Conservation (phyloP, 2,329 filamentous ascomycete genomes). For the Teratosphaeriaceae sp. region DNA sequence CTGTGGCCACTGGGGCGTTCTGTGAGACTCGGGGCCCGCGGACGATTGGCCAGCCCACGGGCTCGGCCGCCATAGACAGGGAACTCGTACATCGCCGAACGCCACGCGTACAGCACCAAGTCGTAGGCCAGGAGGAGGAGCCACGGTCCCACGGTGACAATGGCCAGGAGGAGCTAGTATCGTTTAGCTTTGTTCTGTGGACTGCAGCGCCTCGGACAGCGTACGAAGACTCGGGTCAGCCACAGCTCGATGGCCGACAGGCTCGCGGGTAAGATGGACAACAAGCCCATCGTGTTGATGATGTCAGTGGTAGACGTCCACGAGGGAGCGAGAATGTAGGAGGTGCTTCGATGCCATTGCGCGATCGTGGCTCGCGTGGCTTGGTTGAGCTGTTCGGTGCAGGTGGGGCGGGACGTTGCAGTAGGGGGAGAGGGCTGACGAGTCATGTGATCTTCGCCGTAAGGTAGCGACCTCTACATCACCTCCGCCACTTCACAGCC, state of each 20-base stretch:
- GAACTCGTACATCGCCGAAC: conserved; percentile 51
- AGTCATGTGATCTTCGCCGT: no score
- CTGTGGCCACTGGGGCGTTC: conserved; percentile 49
- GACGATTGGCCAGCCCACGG: conserved; percentile 51
- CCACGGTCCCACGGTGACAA: conserved; percentile 58
- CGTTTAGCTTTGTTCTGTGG: conserved; percentile 1
- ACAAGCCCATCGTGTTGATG: conserved; percentile 49
- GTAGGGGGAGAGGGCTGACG: no score
- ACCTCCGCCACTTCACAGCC: no score
- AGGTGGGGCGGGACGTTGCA: not conserved
- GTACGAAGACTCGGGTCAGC: conserved; percentile 57
- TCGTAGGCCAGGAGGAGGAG: conserved; percentile 57
- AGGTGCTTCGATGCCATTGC: no score
- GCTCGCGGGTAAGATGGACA: conserved; percentile 56
- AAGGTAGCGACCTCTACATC: no score
- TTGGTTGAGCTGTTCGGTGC: no score
- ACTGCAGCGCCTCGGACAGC: not conserved
- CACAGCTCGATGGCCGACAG: conserved; percentile 55
- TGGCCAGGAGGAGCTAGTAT: conserved; percentile 51
- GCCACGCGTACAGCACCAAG: conserved; percentile 54
- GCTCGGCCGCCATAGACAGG: conserved; percentile 56
- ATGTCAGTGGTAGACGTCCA: not conserved
- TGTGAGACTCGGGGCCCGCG: conserved; percentile 55
- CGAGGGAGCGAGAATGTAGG: not conserved
- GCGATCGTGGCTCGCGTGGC: no score